These are phyloP conservation scores for Phytophthora sansomeana DNA, from an alignment of 352 stramenopile species.

Conservation along the genomic window DNA sequence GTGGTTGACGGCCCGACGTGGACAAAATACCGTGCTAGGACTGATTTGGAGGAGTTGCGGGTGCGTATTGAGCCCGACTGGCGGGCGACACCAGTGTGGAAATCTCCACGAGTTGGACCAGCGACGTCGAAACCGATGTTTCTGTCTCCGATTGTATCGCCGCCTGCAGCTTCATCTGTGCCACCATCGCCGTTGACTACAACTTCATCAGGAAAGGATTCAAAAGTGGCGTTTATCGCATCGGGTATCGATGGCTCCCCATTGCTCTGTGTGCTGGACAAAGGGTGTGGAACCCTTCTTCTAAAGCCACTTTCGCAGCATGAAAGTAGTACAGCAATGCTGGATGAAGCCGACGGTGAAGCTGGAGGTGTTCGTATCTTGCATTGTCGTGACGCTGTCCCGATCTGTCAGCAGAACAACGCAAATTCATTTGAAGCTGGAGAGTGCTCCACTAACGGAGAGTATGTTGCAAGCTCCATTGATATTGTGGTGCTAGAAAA, in stretches of 20 bases:
- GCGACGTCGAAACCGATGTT: slow-evolving; percentile 21
- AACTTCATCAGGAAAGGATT: slow-evolving; percentile 3
- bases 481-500: slow-evolving; percentile 59
- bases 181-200: slow-evolving; percentile 17
- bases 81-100: slow-evolving; percentile 41
- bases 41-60: slow-evolving; percentile 38
- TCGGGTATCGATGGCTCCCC: slow-evolving; percentile 34
- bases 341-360: slow-evolving; percentile 15
- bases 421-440: slow-evolving; percentile 3
- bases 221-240: slow-evolving; percentile 48
- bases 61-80: slow-evolving; percentile 59
- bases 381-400: slow-evolving; percentile 53
- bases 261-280: slow-evolving; percentile 61
- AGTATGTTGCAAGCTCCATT: not conserved
- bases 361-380: slow-evolving; percentile 27
- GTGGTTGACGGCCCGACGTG: slow-evolving; percentile 55
- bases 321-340: slow-evolving; percentile 1
- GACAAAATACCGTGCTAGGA: slow-evolving; percentile 43
- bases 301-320: slow-evolving; percentile 42
- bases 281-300: slow-evolving; percentile 39
- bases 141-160: slow-evolving; percentile 33
- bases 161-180: slow-evolving; percentile 19
- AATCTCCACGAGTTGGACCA: slow-evolving; percentile 31
- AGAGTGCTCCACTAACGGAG: not conserved
- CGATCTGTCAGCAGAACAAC: slow-evolving; percentile 26